A percentile compares a stretch with the other conserved stretches of the same genome.
Conservation (phyloP, 202 grass and related monocot species). For the Dendrocalamus latiflorus region DNA sequence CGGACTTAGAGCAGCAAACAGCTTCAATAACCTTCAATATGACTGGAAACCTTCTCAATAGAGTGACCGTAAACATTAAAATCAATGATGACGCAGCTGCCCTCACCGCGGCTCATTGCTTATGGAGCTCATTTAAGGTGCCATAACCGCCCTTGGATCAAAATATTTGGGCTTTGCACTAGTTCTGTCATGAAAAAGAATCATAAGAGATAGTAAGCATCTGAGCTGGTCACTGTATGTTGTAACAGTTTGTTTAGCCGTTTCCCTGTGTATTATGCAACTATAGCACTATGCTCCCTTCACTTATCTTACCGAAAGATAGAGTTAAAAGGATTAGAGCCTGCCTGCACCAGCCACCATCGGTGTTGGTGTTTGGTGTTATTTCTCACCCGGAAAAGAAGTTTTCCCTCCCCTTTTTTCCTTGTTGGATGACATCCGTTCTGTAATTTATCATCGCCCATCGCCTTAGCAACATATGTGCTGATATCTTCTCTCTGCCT, state of each 20-base stretch:
- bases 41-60: slow-evolving; percentile 85
- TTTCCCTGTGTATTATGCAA: no score
- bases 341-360: no score
- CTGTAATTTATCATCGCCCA: slow-evolving; percentile 24
- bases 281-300: no score
- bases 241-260: slow-evolving; percentile 34
- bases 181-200: slow-evolving; percentile 28
- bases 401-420: slow-evolving; percentile 9
- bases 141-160: neutral
- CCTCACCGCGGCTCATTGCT: slow-evolving; percentile 2
- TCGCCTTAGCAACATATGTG: slow-evolving; percentile 2
- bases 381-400: no score
- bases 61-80: slow-evolving; percentile 12
- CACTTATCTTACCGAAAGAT: no score
- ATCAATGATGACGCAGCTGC: slow-evolving; percentile 32
- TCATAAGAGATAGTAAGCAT: slow-evolving; percentile 28
- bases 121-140: slow-evolving; percentile 25
- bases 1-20: slow-evolving; percentile 69
- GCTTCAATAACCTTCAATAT: slow-evolving; percentile 79
- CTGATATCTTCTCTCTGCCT: slow-evolving; percentile 4
- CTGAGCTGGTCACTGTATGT: slow-evolving; percentile 32
- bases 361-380: no score
- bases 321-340: no score
- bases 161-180: slow-evolving; percentile 15
- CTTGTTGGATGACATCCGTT: slow-evolving; percentile 5